Evolutionary conservation across 148 eudicot species (phyloP), one percentile per base, ranked within the genome.

Genomic region (Chenopodium suecicum): DNA sequence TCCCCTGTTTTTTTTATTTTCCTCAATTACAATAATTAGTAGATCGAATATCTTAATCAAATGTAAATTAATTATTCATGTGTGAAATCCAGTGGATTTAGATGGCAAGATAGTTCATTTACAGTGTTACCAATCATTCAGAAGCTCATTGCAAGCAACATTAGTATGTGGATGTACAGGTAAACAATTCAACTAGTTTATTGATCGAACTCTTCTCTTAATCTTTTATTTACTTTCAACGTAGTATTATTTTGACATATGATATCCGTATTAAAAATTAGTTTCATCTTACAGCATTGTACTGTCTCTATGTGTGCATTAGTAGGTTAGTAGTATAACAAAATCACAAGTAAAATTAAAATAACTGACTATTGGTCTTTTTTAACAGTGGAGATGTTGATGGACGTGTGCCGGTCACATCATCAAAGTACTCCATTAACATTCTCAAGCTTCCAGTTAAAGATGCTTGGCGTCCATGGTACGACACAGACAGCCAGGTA

Each of bases 301-400:
- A 34, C 5, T 37, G 44, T 37, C 44, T 37, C 44, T 37, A 37
- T 37, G 5, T 37, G 44, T 9, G 11, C 54, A 10, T 48, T 48
- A 48, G 2, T 48, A 9, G 9, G 52, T 2, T 48, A 48, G 54
- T 48, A 48, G 54, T 2, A 1, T 48, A 48, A 1, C 54, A 48
- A 48, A 48, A 48, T 13, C 54, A 10, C 54, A 48, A 1, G 13
- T 48, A 48, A 48, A 2, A 10, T 10, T 48, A 48, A 48, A 48
- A 48, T 11, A 56, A 16, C 62, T 17, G 62, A 56, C 4, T 2
- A 46, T 11, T 22, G 32, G 13, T n/a, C 0, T 22, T 20, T 19
- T 65, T 67, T 60, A 70, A 3, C 88, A 91, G 93, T 75, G 91
- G 91, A 44, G 93, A 91, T 72, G 78, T 85, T n/a, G 91, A 91